These are phyloP conservation scores for Cutaneotrichosporon cavernicola DNA, from an alignment of 1,284 basidiomycete genomes.

Conservation along the genomic window DNA sequence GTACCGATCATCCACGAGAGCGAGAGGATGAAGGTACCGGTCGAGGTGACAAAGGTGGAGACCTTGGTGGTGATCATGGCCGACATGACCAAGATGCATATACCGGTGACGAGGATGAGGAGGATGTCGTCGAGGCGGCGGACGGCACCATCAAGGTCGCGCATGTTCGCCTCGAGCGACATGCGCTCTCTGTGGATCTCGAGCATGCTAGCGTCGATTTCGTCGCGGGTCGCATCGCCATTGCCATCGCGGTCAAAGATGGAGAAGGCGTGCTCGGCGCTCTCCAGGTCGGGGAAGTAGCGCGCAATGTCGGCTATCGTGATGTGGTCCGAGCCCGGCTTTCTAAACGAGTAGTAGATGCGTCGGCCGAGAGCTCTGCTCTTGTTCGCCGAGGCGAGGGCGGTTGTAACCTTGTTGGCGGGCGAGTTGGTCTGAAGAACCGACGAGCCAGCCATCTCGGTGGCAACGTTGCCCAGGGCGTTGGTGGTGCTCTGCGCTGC, in stretches of 20 bases:
- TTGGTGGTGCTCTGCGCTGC: conserved; percentile 80
- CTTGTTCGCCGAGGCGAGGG: conserved; percentile 76
- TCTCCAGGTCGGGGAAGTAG: conserved; percentile 69
- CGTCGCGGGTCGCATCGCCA: conserved; percentile 72
- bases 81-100: conserved; percentile 71
- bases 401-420: conserved; percentile 73
- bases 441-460: conserved; percentile 60
- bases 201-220: conserved; percentile 73
- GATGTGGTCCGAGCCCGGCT: conserved; percentile 62
- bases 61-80: conserved; percentile 70
- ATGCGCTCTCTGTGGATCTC: conserved; percentile 82
- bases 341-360: conserved; percentile 81
- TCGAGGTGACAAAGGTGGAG: conserved; percentile 71
- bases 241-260: conserved; percentile 84
- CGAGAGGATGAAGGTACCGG: conserved; percentile 77
- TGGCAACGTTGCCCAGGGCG: conserved; percentile 67
- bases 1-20: conserved; percentile 85
- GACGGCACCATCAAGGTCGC: conserved; percentile 85
- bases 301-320: conserved; percentile 69
- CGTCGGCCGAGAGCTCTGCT: conserved; percentile 77
- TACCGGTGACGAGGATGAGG: conserved; percentile 58
- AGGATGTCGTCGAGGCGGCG: conserved; percentile 60
- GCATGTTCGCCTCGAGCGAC: conserved; percentile 81
- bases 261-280: conserved; percentile 65
- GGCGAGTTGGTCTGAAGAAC: conserved; percentile 89